Evolutionary conservation across 331 rosid genomes (phyloP).

Genomic region (Pyrus hybrid): DNA sequence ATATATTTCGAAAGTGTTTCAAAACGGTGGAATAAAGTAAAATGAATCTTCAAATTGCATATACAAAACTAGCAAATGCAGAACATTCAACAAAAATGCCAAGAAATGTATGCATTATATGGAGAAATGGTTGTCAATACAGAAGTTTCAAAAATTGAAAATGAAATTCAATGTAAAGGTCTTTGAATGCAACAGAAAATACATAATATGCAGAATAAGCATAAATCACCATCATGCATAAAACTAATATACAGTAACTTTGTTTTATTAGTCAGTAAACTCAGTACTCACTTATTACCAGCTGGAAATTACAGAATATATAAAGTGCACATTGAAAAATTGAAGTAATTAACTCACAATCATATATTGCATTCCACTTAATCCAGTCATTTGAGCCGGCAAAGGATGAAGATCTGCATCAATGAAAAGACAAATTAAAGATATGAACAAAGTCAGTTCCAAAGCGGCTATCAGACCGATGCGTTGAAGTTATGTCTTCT

Average conservation of each 20-base stretch:
- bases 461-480: neutral
- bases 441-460: neutral
- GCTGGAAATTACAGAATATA: neutral
- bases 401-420: constrained; percentile 60
- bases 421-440: neutral
- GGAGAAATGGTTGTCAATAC: neutral
- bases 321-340: neutral
- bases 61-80: neutral
- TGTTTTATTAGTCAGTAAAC: neutral
- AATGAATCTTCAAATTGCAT: neutral
- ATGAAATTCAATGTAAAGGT: neutral
- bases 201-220: neutral
- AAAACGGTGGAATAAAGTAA: neutral
- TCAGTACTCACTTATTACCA: neutral
- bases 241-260: neutral
- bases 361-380: constrained; percentile 23
- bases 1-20: neutral
- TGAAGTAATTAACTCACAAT: constrained; percentile 21
- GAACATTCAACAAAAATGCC: neutral
- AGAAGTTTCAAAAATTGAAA: neutral
- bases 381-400: constrained; percentile 32
- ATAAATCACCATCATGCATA: neutral
- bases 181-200: neutral
- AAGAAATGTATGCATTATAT: neutral
- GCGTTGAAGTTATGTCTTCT: neutral